phyloP scores from a whole-genome alignment of 1,139 yeast genomes.

The Pichia norvegensis region DNA sequence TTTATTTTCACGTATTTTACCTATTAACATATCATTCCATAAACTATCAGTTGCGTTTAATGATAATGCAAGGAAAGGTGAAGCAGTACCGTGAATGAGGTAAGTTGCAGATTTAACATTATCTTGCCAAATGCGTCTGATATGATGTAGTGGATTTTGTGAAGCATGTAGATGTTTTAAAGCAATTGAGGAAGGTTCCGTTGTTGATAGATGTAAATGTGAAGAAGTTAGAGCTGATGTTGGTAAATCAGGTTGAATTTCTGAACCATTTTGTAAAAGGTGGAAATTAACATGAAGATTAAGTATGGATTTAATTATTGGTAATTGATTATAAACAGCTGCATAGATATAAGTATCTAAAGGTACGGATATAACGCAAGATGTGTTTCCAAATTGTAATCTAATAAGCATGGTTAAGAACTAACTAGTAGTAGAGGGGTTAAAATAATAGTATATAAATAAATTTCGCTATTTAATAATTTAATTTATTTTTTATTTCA shows the following conservation, averaged over 20 bases:
- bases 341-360: not conserved
- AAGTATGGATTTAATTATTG: not conserved
- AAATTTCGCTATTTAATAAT: constrained; percentile 11
- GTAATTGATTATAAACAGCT: not conserved
- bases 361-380: not conserved
- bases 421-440: no score
- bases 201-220: not conserved
- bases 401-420: not conserved
- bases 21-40: constrained; percentile 6
- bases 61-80: constrained; percentile 15
- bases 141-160: not conserved
- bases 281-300: not conserved
- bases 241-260: not conserved
- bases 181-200: not conserved
- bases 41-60: not conserved
- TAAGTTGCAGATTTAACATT: not conserved
- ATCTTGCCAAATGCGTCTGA: not conserved
- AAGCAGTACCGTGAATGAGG: not conserved
- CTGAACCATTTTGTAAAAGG: not conserved
- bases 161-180: not conserved
- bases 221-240: not conserved
- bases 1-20: constrained; percentile 5
- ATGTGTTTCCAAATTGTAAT: not conserved
- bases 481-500: no score
- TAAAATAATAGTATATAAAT: not conserved